These are phyloP conservation scores for Pleurotus giganteus DNA, from an alignment of 768 basidiomycete species.

Conservation along the genomic window DNA sequence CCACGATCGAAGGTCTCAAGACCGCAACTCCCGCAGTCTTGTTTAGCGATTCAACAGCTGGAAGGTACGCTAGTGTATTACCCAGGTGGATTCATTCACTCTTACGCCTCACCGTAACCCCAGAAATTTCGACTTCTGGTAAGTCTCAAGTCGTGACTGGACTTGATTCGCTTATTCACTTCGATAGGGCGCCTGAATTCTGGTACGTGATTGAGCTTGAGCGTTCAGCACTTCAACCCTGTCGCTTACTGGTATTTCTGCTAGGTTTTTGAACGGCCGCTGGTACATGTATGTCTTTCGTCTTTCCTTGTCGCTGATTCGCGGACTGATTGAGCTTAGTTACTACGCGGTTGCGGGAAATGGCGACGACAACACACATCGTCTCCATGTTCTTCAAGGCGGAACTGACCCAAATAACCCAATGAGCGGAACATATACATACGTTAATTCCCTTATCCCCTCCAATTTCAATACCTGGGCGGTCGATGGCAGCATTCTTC, in stretches of 20 bases:
- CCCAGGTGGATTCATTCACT: background rate
- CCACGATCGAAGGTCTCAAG: conserved; percentile 16
- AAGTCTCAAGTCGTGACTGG: background rate
- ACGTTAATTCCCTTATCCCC: conserved; percentile 16
- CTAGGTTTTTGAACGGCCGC: conserved; percentile 13
- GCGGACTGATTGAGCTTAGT: background rate
- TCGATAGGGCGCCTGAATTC: conserved; percentile 15
- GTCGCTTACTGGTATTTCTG: background rate
- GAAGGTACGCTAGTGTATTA: conserved; percentile 8
- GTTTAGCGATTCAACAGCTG: conserved; percentile 15
- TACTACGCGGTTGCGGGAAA: conserved; percentile 18
- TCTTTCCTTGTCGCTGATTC: background rate
- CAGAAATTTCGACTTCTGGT: conserved; percentile 10
- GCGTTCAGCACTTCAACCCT: background rate
- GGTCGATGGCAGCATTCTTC: conserved; percentile 15
- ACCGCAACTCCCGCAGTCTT: conserved; percentile 9
- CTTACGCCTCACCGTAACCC: background rate
- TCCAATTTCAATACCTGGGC: conserved; percentile 18
- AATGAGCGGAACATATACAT: conserved; percentile 11
- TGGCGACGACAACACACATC: conserved; percentile 16
- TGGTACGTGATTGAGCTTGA: conserved; percentile 5
- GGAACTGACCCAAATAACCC: conserved; percentile 16
- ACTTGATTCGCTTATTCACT: background rate
- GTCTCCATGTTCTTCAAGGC: conserved; percentile 15
- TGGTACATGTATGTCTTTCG: conserved; percentile 14